Percentiles rank a stretch among this genome's conserved stretches.
Evolutionary conservation across 176 grass and related monocot genomes (phyloP).

Genomic region (Hyparrhenia diplandra): DNA sequence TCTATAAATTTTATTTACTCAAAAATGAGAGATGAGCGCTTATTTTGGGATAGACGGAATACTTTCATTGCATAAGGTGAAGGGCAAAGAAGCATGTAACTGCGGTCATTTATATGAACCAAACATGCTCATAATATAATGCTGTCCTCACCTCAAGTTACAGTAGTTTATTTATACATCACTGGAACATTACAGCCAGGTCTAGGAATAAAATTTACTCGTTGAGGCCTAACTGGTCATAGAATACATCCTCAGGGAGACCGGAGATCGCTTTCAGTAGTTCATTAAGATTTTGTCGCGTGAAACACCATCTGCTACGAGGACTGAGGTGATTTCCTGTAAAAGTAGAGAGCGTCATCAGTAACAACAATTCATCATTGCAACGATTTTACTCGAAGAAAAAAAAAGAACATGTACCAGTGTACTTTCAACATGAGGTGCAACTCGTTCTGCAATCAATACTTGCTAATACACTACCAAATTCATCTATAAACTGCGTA

Average conservation of each 20-base stretch:
- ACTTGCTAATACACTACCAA: background rate
- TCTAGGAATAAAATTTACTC: conserved; percentile 12
- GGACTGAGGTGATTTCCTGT: conserved; percentile 54
- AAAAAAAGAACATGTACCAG: background rate
- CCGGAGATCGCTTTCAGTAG: conserved; percentile 26
- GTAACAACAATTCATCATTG: background rate
- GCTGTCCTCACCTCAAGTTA: background rate
- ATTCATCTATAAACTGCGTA: background rate
- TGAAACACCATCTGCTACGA: conserved; percentile 63
- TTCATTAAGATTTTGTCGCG: conserved; percentile 76
- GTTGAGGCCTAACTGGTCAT: background rate
- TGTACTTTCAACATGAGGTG: too few species aligned
- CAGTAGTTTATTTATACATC: background rate
- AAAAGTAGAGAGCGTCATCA: conserved; percentile 8
- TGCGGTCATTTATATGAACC: too few species aligned
- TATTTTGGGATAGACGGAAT: too few species aligned
- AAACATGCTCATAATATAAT: too few species aligned
- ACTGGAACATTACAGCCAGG: background rate
- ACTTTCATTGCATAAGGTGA: too few species aligned
- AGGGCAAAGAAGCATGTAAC: too few species aligned
- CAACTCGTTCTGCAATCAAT: too few species aligned
- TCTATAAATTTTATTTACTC: too few species aligned
- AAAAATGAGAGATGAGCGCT: too few species aligned
- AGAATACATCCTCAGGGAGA: background rate
- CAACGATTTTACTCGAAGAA: background rate